These are phyloP conservation scores for Phytophthora pini DNA, from an alignment of 352 stramenopile species.

Conservation along the genomic window DNA sequence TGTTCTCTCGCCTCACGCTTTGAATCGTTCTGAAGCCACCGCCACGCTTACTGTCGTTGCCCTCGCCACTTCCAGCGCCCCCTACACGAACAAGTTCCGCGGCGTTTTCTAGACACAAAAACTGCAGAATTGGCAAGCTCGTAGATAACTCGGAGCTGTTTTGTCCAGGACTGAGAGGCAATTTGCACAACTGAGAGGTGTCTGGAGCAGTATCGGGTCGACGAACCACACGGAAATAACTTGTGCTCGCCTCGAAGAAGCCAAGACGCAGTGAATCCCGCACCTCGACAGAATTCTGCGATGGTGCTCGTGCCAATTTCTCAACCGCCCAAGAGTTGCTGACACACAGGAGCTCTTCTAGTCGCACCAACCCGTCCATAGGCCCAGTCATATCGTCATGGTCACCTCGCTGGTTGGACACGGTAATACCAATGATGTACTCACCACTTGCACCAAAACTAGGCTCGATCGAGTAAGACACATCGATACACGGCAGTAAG, in stretches of 20 bases:
- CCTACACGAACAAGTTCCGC: conserved; percentile 45
- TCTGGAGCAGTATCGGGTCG: conserved; percentile 5
- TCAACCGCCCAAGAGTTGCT: conserved; percentile 73
- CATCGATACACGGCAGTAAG: conserved; percentile 61
- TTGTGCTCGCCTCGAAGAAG: conserved; percentile 80
- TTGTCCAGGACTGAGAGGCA: conserved; percentile 28
- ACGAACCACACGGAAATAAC: conserved; percentile 75
- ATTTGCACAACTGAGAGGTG: conserved; percentile 15
- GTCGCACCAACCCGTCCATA: conserved; percentile 42
- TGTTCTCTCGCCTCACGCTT: conserved; percentile 87
- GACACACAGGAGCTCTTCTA: conserved; percentile 67
- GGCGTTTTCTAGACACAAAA: conserved; percentile 81
- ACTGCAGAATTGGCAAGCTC: conserved; percentile 65
- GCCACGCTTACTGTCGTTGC: conserved; percentile 42
- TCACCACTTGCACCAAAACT: conserved; percentile 69
- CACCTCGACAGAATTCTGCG: conserved; percentile 4
- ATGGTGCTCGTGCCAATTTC: conserved; percentile 37
- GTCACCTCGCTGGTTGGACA: conserved; percentile 59
- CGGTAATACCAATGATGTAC: conserved; percentile 79
- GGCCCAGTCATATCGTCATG: conserved; percentile 24
- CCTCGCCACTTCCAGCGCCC: conserved; percentile 31
- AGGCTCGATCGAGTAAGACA: conserved; percentile 73
- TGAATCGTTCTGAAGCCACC: conserved; percentile 86
- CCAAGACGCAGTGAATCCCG: conserved; percentile 52
- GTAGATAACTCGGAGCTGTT: conserved; percentile 17